Conservation (phyloP, 2,329 filamentous ascomycete genomes). For the Colletotrichum tofieldiae region DNA sequence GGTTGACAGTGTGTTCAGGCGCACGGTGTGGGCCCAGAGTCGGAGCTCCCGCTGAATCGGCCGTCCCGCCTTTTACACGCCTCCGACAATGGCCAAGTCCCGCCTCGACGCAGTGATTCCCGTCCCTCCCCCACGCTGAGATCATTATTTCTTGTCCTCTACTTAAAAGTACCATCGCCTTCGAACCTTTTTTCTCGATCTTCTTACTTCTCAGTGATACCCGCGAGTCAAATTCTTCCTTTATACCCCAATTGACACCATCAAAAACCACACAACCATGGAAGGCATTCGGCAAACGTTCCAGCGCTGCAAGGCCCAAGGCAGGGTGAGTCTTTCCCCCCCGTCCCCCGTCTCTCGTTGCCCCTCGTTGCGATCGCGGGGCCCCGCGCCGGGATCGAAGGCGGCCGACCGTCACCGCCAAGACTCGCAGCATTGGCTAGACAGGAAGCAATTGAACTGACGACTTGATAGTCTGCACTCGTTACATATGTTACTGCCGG, state of each 20-base stretch:
- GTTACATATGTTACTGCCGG: conserved; percentile 98
- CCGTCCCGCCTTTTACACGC: conserved; percentile 15
- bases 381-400: conserved; percentile 4
- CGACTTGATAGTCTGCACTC: conserved; percentile 77
- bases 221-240: conserved; percentile 21
- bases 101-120: conserved; percentile 15
- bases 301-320: conserved; percentile 72
- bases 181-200: conserved; percentile 9
- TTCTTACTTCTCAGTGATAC: conserved; percentile 1
- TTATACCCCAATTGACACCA: conserved; percentile 32
- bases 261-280: conserved; percentile 55
- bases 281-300: conserved; percentile 74
- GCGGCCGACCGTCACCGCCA: conserved; percentile 6
- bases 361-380: conserved; percentile 47
- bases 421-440: neutral
- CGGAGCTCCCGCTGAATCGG: conserved; percentile 27
- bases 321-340: conserved; percentile 63
- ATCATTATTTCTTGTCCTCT: conserved; percentile 16
- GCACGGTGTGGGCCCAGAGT: neutral
- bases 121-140: conserved; percentile 21
- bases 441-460: conserved; percentile 11
- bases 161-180: conserved; percentile 34
- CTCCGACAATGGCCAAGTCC: conserved; percentile 10
- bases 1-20: conserved; percentile 1
- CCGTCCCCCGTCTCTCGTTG: conserved; percentile 31